A percentile compares a stretch with the other conserved stretches of the same genome.
Evolutionary conservation across 2,329 filamentous ascomycete genomes (phyloP).

Genomic region (Fusarium subtropicale): DNA sequence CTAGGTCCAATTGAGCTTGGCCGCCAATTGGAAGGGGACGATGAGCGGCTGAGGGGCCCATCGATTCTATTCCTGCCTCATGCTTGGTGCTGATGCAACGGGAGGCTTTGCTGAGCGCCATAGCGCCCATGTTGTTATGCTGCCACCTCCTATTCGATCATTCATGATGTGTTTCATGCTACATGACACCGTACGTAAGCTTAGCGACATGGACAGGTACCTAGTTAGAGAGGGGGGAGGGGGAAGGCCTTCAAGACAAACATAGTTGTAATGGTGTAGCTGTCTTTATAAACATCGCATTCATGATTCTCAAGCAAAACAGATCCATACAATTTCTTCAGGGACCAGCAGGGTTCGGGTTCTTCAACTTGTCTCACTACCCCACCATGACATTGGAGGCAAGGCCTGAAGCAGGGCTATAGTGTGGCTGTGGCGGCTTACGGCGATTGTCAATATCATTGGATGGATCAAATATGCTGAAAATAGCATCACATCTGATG

Average conservation of each 20-base stretch:
- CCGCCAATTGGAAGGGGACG: slow-evolving; percentile 27
- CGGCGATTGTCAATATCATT: slow-evolving; percentile 4
- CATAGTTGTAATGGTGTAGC: neutral
- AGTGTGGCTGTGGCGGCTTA: slow-evolving; percentile 46
- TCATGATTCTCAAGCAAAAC: slow-evolving; percentile 1
- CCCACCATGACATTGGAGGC: slow-evolving; percentile 14
- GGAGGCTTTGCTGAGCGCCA: slow-evolving; percentile 8
- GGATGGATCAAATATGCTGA: slow-evolving; percentile 23
- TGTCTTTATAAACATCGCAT: neutral
- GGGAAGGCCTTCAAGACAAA: neutral
- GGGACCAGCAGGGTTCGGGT: slow-evolving; percentile 25
- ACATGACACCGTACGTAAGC: slow-evolving; percentile 28
- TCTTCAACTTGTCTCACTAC: slow-evolving; percentile 26
- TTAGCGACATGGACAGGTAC: neutral
- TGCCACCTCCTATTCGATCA: slow-evolving; percentile 43
- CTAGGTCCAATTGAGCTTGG: slow-evolving; percentile 33
- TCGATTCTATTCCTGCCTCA: slow-evolving; percentile 34
- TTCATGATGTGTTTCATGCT: slow-evolving; percentile 12
- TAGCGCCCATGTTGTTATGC: slow-evolving; percentile 39
- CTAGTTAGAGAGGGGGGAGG: no score
- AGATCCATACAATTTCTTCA: slow-evolving; percentile 12
- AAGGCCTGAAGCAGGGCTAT: slow-evolving; percentile 6
- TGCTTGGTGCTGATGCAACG: slow-evolving; percentile 36
- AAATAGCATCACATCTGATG: slow-evolving; percentile 35
- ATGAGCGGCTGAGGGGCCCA: slow-evolving; percentile 22